These are phyloP conservation scores for Persicaria tinctoria DNA, from an alignment of 148 eudicot genomes.

Conservation along the genomic window DNA sequence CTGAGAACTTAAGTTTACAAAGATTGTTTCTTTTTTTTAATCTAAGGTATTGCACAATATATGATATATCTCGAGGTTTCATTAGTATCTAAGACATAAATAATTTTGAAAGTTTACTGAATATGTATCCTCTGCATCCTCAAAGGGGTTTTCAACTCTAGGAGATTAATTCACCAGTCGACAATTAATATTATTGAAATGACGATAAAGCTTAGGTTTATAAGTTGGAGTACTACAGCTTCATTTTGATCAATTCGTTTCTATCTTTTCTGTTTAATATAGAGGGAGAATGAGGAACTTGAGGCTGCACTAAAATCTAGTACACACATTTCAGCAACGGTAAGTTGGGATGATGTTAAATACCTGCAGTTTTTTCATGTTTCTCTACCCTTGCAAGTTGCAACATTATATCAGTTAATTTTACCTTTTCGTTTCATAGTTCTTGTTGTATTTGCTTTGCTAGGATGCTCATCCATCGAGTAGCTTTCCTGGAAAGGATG, in stretches of 20 bases:
- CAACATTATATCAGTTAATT: background rate
- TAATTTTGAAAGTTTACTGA: background rate
- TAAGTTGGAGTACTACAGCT: background rate
- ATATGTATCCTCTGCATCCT: background rate
- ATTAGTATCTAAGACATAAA: background rate
- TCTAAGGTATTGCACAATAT: background rate
- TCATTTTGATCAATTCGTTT: background rate
- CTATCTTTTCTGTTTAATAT: conserved; percentile 11
- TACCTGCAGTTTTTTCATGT: background rate
- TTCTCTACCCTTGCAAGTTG: conserved; percentile 1
- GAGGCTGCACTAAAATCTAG: conserved; percentile 37
- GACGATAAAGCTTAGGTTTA: background rate
- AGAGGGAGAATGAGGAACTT: conserved; percentile 52
- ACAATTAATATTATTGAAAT: background rate
- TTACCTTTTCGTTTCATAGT: background rate
- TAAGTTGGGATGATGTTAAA: conserved; percentile 30
- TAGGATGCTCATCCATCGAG: conserved; percentile 26
- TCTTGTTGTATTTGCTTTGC: conserved; percentile 13
- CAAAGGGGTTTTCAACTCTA: background rate
- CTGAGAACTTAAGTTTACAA: background rate
- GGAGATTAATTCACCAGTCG: background rate
- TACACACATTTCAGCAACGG: conserved; percentile 14
- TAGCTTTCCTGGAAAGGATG: conserved; percentile 51
- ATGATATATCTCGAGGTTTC: background rate
- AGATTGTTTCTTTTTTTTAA: background rate